Evolutionary conservation across 1,139 yeast genomes (phyloP), one percentile per base, ranked within the genome.

Genomic region (Starmera stellimalicola): DNA sequence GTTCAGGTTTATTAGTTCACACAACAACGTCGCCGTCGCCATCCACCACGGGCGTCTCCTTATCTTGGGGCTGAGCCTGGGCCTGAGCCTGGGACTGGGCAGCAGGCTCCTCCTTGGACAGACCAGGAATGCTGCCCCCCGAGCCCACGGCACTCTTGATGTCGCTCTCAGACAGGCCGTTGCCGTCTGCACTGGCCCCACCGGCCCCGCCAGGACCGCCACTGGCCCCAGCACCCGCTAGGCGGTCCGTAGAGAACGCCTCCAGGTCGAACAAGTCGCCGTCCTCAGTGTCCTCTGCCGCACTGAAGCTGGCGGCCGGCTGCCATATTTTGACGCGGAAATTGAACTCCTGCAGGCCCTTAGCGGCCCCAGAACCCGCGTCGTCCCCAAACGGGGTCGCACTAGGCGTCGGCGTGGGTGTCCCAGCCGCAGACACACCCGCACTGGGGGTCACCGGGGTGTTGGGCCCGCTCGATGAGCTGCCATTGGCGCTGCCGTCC

Each of bases 121-220:
- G 57, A 4, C 76, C 75, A 1, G 75, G 70, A 37, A 69, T 67
- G 2, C 70, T 57, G 32, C 67, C 77, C 26, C 69, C 68, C 16
- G 57, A 59, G 11, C 77, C 79, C 7, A 74, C 80, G 9, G 82
- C 82, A 17, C 79, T 79, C 48, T 79, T 65, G 29, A 75, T 74
- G 45, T 73, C 81, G 9, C 69, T 75, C 33, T 66, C 73, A 4
- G 73, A 61, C 33, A 73, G 52, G 2, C 68, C 70, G 18, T 55
- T 52, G 6, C 37, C 27, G 2, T 37, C 35, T 6, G 12, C 35
- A 12, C 30, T 29, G n/a, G n/a, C n/a, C n/a, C n/a, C n/a, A n/a
- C n/a, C n/a, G n/a, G n/a, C n/a, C n/a, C n/a, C n/a, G n/a, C n/a
- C n/a, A n/a, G n/a, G n/a, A n/a, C n/a, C n/a, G n/a, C n/a, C n/a